A percentile compares a stretch with the other conserved stretches of the same genome.
phyloP scores from a whole-genome alignment of 1,284 basidiomycete genomes.

The Malassezia vespertilionis region DNA sequence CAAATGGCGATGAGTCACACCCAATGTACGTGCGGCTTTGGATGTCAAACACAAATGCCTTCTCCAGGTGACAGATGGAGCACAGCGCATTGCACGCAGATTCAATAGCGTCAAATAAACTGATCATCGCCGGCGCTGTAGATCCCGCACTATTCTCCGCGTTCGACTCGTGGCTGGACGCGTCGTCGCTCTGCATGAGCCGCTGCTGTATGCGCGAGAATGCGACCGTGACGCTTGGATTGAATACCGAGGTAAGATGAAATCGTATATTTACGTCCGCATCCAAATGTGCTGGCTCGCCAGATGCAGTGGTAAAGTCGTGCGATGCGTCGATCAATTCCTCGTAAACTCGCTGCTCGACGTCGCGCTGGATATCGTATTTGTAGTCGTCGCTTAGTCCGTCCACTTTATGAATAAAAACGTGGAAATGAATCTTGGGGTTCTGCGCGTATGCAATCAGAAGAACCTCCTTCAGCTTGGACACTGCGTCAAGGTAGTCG shows the following conservation, averaged over 20 bases:
- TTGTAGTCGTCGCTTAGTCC: constrained; percentile 83
- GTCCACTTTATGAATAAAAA: constrained; percentile 95
- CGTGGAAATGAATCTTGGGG: constrained; percentile 69
- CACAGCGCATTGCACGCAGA: constrained; percentile 28
- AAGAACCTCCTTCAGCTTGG: constrained; percentile 54
- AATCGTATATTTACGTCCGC: constrained; percentile 52
- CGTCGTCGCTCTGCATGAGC: constrained; percentile 56
- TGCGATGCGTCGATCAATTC: constrained; percentile 32
- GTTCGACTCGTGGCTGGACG: constrained; percentile 65
- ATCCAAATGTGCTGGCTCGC: constrained; percentile 30
- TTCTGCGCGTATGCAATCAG: constrained; percentile 57
- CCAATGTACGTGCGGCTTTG: constrained; percentile 76
- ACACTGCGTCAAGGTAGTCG: constrained; percentile 58
- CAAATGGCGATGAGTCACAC: constrained; percentile 83
- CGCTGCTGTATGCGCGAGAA: constrained; percentile 57
- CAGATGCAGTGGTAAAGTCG: constrained; percentile 5
- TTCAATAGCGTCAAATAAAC: constrained; percentile 27
- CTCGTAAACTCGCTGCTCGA: constrained; percentile 38
- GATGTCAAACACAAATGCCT: constrained; percentile 84
- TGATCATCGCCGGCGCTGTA: neutral
- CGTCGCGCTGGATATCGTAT: constrained; percentile 49
- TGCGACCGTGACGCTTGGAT: constrained; percentile 74
- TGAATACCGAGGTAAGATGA: constrained; percentile 77
- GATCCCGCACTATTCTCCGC: constrained; percentile 54
- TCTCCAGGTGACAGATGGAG: constrained; percentile 72